These are phyloP conservation scores for Quercus lobata DNA, from an alignment of 331 rosid genomes.

Conservation along the genomic window DNA sequence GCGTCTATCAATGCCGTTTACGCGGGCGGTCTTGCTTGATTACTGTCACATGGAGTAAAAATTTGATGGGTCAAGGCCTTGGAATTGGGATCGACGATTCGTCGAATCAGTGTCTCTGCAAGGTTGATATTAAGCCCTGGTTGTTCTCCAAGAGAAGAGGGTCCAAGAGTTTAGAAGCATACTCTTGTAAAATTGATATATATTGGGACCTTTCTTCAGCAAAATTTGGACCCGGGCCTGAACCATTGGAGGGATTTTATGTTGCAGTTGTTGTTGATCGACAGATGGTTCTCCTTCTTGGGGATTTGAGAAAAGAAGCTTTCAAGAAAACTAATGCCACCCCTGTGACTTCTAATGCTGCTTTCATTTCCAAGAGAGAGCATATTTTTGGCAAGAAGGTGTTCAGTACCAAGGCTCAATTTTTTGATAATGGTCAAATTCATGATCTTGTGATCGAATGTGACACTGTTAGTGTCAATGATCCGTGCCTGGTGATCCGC, in stretches of 20 bases:
- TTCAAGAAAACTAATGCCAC: constrained; percentile 68
- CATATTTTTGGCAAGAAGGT: constrained; percentile 79
- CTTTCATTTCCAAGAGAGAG: constrained; percentile 75
- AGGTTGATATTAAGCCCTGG: constrained; percentile 95
- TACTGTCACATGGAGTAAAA: constrained; percentile 80
- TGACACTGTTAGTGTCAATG: constrained; percentile 54
- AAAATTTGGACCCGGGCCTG: constrained; percentile 83
- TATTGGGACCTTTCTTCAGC: constrained; percentile 93
- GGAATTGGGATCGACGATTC: constrained; percentile 81
- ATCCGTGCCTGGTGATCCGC: constrained; percentile 65
- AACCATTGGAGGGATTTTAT: constrained; percentile 78
- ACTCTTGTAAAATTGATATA: constrained; percentile 67
- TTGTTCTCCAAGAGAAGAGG: constrained; percentile 87
- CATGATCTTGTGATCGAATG: constrained; percentile 91
- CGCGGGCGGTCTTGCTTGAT: constrained; percentile 67
- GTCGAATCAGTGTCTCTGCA: constrained; percentile 73
- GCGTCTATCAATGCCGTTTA: constrained; percentile 79
- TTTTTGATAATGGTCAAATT: constrained; percentile 66
- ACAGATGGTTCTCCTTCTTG: constrained; percentile 85
- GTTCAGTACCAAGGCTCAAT: constrained; percentile 68
- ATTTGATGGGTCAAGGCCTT: constrained; percentile 89
- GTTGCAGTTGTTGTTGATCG: constrained; percentile 73
- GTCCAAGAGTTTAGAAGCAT: constrained; percentile 77
- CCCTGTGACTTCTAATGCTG: constrained; percentile 51
- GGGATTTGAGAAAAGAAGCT: constrained; percentile 89